Base-by-base conservation (phyloP, 129 eudicot species). In the Chrysanthemum seticuspe region DNA sequence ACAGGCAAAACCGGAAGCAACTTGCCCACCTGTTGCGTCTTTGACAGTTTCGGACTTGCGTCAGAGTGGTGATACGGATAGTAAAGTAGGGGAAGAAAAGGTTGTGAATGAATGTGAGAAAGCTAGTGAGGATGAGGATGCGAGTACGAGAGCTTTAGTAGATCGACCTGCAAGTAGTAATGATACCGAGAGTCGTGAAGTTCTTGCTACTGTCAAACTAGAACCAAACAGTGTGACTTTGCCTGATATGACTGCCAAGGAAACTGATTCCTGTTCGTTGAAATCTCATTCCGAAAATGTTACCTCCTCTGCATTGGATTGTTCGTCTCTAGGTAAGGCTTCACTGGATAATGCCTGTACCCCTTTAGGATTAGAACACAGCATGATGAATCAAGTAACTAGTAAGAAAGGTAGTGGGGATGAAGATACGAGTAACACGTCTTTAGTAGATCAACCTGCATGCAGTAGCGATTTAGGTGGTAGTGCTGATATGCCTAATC, bases 401-500 rank as follows among this genome's bases (percentile, higher is more conserved):
- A 19, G 65, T 25, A 74, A 51, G 61, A 65, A 55, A 62, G n/a
- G 15, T n/a, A 21, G 3, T 25, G 65, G 65, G 61, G 34, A 23
- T 55, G 75, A 77, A 11, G 72, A 82, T 44, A 29, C 60, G 14
- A 65, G 44, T 57, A 75, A 58, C 14, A 70, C 57, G 2, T 73
- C 85, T 61, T 34, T 81, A 76, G 70, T 57, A 13, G 81, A 67
- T 69, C 23, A 8, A 14, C 71, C 71, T 27, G 77, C 82, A 11
- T 63, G 58, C 61, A 63, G 51, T 64, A 64, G 47, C 27, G 11
- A 25, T 29, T 53, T 72, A 15, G 82, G 16, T n/a, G 52, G 36
- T 18, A 55, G 12, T 13, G 60, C 31, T 57, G 71, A 48, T 40
- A 40, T 8, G 47, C 47, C 47, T 36, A 40, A 40, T 61, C 18